Conservation (phyloP, 2,329 filamentous ascomycete species). For the Fusarium haematococcum region DNA sequence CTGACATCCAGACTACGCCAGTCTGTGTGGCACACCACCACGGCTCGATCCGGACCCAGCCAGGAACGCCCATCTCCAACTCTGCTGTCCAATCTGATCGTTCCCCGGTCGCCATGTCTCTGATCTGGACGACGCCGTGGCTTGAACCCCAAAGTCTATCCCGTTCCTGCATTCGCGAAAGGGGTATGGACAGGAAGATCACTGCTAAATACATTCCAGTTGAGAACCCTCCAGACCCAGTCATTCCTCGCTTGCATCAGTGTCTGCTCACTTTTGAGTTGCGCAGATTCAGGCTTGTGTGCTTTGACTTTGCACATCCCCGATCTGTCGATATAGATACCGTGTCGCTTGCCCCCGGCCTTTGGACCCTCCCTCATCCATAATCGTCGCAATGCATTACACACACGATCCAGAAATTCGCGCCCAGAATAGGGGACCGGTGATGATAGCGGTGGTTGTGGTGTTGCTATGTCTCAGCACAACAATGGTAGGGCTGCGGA, state of each 20-base stretch:
- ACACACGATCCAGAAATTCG: neutral
- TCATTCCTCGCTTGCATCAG: neutral
- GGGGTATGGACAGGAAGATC: neutral
- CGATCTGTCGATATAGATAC: neutral
- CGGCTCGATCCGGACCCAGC: neutral
- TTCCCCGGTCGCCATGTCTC: neutral
- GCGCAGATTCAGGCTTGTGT: neutral
- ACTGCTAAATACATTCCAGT: neutral
- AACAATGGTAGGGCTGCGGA: conserved; percentile 16
- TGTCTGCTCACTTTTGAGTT: neutral
- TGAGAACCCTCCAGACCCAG: neutral
- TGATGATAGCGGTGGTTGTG: conserved; percentile 5
- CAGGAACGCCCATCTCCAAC: neutral
- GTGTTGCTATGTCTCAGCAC: neutral
- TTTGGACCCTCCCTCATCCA: neutral
- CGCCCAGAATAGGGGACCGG: neutral
- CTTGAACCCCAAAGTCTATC: neutral
- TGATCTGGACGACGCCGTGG: neutral
- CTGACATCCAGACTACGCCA: neutral
- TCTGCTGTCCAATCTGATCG: neutral
- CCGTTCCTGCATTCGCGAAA: neutral
- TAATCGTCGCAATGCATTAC: neutral
- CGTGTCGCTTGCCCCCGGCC: neutral
- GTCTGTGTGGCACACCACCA: neutral
- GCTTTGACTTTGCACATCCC: neutral